Evolutionary conservation across 192 early-diverging fungal genomes (phyloP).

Genomic region (Phycomyces nitens): DNA sequence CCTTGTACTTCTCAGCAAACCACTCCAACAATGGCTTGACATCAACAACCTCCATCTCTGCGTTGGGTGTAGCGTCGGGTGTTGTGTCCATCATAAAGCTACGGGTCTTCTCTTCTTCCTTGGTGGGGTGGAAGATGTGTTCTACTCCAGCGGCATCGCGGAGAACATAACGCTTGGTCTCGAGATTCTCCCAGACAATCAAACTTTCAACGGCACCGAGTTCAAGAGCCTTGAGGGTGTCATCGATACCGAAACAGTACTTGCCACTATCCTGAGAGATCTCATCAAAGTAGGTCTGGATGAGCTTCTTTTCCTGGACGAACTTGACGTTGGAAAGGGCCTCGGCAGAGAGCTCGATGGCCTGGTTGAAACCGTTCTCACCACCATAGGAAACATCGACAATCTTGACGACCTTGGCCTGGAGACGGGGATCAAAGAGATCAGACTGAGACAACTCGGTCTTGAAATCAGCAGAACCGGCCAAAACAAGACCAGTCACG

Average conservation of each 20-base stretch:
- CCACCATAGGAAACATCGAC: slow-evolving; percentile 99
- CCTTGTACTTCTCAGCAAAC: slow-evolving; percentile 97
- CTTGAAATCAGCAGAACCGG: slow-evolving; percentile 99
- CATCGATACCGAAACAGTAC: slow-evolving; percentile 92
- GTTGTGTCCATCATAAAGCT: slow-evolving; percentile 58
- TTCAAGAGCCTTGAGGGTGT: slow-evolving; percentile 94
- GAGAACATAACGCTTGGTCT: slow-evolving; percentile 72
- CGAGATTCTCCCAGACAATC: slow-evolving; percentile 96
- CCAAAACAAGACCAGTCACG: slow-evolving; percentile 84
- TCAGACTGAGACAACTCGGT: slow-evolving; percentile 93
- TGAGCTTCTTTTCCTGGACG: slow-evolving; percentile 97
- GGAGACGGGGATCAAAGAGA: slow-evolving; percentile 91
- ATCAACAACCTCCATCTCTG: slow-evolving; percentile 81
- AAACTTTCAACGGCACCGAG: slow-evolving; percentile 98
- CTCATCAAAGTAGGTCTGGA: slow-evolving; percentile 94
- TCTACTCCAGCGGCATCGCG: slow-evolving; percentile 69
- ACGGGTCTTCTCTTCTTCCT: slow-evolving; percentile 80
- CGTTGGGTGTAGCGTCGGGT: slow-evolving; percentile 29
- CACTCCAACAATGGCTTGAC: slow-evolving; percentile 89
- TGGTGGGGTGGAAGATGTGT: slow-evolving; percentile 70
- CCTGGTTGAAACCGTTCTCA: slow-evolving; percentile 98
- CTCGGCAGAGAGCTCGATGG: slow-evolving; percentile 91
- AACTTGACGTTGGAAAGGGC: slow-evolving; percentile 95
- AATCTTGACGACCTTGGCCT: slow-evolving; percentile 84
- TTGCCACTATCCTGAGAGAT: slow-evolving; percentile 96